Base-by-base conservation (phyloP, 73 alveolate genomes). In the Paramecium tetraurelia region DNA sequence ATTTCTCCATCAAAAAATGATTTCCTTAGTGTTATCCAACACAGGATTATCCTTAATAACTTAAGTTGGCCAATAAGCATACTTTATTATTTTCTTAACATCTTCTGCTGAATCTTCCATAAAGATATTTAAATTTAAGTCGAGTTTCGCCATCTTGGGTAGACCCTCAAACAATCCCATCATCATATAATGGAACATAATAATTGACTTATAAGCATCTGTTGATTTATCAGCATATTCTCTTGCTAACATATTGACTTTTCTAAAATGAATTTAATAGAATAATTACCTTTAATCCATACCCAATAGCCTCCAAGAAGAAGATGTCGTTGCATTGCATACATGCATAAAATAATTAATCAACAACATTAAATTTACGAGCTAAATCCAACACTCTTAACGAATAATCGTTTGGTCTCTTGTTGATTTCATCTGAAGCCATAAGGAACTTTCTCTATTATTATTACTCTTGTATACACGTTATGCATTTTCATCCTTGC, bases 291-390 rank as follows among this genome's bases (percentile, higher is more conserved):
- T 63, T 93, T 99, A 99, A 93, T 99, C 99, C 96, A 96, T 85
- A 40, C 99, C 99, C 59, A 98, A 96, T 70, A 48, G 59, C 99
- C 84, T 97, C 97, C 44, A 99, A 96, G 97, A 96, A 96, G 96
- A 99, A 99, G 59, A 99, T 98, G 95, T 99, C 99, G 85, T 99
- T 92, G 86, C 99, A 98, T 95, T 99, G 99, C 99, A 99, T 99
- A 94, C 99, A 48, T 48, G 59, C 27, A 48, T 48, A 48, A 48
- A 48, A 48, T n/a, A 48, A 48, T 48, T 48, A 48, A 48, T 27
- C 59, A 31, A 99, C 99, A 18, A 99, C 85, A 83, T 94, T 97
- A 92, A 96, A 93, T 59, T 96, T 94, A 58, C 99, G 92, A 14
- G 99, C 99, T 16, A 99, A 96, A 96, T 99, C 99, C 93, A 99